Evolutionary conservation across 768 basidiomycete genomes (phyloP).

Genomic region (Calocybe gangraenosa): DNA sequence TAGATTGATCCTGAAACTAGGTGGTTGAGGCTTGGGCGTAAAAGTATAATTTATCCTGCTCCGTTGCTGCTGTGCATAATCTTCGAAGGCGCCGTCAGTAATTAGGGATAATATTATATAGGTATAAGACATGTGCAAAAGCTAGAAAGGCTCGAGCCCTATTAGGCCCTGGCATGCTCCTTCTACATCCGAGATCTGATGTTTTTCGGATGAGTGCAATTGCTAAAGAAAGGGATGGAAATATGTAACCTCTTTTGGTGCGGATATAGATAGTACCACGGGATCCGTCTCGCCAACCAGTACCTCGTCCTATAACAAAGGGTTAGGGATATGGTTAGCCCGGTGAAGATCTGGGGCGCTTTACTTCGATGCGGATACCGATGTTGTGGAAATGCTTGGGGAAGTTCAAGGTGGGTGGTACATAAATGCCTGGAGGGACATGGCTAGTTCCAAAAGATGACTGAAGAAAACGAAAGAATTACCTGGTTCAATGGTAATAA

Average conservation of each 20-base stretch:
- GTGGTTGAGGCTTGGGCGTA: too few species aligned
- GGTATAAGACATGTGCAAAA: background rate
- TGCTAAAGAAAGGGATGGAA: background rate
- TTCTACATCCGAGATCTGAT: constrained; percentile 69
- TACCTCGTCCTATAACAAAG: constrained; percentile 57
- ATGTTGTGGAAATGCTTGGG: constrained; percentile 89
- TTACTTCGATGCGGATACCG: constrained; percentile 87
- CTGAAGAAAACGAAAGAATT: constrained; percentile 7
- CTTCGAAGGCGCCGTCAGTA: too few species aligned
- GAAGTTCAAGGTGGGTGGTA: constrained; percentile 74
- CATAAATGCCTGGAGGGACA: constrained; percentile 64
- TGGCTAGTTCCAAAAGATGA: background rate
- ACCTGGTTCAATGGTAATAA: constrained; percentile 91
- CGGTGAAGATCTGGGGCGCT: constrained; percentile 1
- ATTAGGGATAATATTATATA: background rate
- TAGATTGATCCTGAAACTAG: too few species aligned
- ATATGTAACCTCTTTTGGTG: constrained; percentile 73
- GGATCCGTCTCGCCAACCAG: constrained; percentile 60
- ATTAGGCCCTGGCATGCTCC: constrained; percentile 73
- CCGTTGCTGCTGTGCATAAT: too few species aligned
- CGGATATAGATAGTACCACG: constrained; percentile 60
- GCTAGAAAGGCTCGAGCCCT: constrained; percentile 48
- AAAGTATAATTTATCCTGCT: too few species aligned
- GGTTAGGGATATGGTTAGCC: background rate
- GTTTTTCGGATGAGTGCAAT: background rate